Base-by-base conservation (phyloP, 108 stramenopile genomes). In the Chaetoceros tenuissimus region DNA sequence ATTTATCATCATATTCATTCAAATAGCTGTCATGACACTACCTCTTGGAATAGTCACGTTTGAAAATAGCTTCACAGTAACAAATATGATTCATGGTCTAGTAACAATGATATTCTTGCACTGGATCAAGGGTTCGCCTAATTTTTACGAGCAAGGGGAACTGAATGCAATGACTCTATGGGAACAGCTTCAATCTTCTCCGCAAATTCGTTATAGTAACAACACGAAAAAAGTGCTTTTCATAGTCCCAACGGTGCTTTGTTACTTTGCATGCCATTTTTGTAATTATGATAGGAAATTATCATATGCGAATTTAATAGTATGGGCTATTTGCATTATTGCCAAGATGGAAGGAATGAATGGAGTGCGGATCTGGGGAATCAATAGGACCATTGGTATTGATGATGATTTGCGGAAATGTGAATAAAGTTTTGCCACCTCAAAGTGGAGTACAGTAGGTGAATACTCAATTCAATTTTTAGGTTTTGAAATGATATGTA, bases 351-450 rank as follows among this genome's bases (percentile, higher is more conserved):
- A 91, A 24, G 67, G 65, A 31, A 97, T 98, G 96, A 94, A 96
- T 59, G 87, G 94, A 19, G 98, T 98, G 24, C 81, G 98, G 45
- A 73, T 98, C 27, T 73, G 97, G 43, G 92, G 95, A 21, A 97
- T 97, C 70, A 98, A 98, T 67, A 73, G 81, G 60, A 98, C 97
- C 16, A 73, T 81, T 13, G 97, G 97, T 18, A 95, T 97, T 64
- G 96, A 96, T 64, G 95, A 95, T 76, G 34, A 40, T 40, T 40
- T 40, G 13, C 34, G 34, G 13, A 40, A 40, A 13, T 40, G 34
- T 40, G 34, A 40, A 10, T 40, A 13, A 40, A 40, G 34, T 13
- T n/a, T n/a, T n/a, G n/a, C n/a, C n/a, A n/a, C n/a, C n/a, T n/a
- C n/a, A n/a, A n/a, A n/a, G n/a, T n/a, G n/a, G n/a, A n/a, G n/a